Base-by-base conservation (phyloP, 164 flowering plant species). In the Cinnamomum micranthum region DNA sequence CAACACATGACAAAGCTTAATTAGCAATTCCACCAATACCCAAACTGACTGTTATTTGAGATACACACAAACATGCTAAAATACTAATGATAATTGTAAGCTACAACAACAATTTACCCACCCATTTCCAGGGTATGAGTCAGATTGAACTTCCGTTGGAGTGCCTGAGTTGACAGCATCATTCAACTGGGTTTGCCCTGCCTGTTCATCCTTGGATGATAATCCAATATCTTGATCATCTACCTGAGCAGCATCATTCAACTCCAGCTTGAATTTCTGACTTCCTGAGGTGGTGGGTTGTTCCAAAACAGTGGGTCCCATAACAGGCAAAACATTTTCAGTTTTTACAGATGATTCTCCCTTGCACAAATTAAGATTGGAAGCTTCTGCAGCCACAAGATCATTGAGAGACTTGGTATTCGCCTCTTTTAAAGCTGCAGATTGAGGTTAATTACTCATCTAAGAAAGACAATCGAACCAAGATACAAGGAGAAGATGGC, bases 361-460 rank as follows among this genome's bases (percentile, higher is more conserved):
- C 60, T 68, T 28, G 67, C 28, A 24, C 6, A 77, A 59, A 23
- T 82, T 72, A 50, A 59, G n/a, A 27, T 66, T 73, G 60, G 41
- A 62, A 76, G 74, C 68, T 52, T 79, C 83, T 60, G 66, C 72
- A 51, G 47, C 65, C 24, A 47, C 52, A 58, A 68, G 24, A 20
- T 69, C 73, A 76, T 71, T 20, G 14, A 6, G 71, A 65, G 80
- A 72, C 60, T 68, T 73, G 23, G 31, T 20, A 12, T 68, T 77
- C 41, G 74, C 69, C 68, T 77, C 86, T 64, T 80, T 70, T 20
- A 75, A 7, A 81, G 65, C 86, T 86, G 84, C 79, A 76, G 68
- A 74, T 78, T 78, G 55, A 15, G 20, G 72, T 31, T 62, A 84
- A 60, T 24, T 59, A 59, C 10, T 59, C 17, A 59, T 13, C 17